A percentile compares a stretch with the other conserved stretches of the same genome.
Conservation (phyloP, 2,329 filamentous ascomycete genomes). For the Phyllosticta citrichinensis region DNA sequence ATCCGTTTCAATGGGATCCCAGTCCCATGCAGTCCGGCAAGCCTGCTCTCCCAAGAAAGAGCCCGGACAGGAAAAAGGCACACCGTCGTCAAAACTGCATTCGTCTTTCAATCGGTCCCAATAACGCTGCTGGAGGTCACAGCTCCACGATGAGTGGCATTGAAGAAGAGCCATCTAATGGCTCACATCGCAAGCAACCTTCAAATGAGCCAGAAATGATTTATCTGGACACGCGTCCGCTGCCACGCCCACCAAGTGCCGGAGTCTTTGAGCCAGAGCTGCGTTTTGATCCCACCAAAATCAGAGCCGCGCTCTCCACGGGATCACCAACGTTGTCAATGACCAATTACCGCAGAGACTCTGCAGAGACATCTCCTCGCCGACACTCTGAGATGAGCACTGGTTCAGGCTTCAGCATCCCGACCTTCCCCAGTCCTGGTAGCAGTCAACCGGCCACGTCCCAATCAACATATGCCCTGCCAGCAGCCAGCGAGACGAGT, state of each 20-base stretch:
- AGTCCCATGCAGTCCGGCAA: constrained; percentile 26
- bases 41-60: constrained; percentile 35
- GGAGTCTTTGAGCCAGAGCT: constrained; percentile 27
- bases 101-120: constrained; percentile 34
- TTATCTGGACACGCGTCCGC: constrained; percentile 13
- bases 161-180: constrained; percentile 24
- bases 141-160: constrained; percentile 24
- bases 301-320: constrained; percentile 30
- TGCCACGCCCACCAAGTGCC: constrained; percentile 20
- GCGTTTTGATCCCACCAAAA: constrained; percentile 21
- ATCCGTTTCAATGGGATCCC: constrained; percentile 37
- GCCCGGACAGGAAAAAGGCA: constrained; percentile 34
- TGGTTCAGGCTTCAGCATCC: constrained; percentile 25
- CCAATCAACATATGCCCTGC: not conserved
- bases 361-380: not conserved
- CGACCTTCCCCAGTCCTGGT: constrained; percentile 24
- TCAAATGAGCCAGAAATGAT: constrained; percentile 10
- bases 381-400: constrained; percentile 18
- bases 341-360: constrained; percentile 17
- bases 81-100: constrained; percentile 37
- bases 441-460: not conserved
- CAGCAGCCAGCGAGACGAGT: not conserved
- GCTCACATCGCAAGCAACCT: not conserved
- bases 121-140: constrained; percentile 23
- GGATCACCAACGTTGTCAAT: constrained; percentile 31